Evolutionary conservation across 768 basidiomycete genomes (phyloP), one percentile per base, ranked within the genome.

Genomic region (Termitomyces sp.): DNA sequence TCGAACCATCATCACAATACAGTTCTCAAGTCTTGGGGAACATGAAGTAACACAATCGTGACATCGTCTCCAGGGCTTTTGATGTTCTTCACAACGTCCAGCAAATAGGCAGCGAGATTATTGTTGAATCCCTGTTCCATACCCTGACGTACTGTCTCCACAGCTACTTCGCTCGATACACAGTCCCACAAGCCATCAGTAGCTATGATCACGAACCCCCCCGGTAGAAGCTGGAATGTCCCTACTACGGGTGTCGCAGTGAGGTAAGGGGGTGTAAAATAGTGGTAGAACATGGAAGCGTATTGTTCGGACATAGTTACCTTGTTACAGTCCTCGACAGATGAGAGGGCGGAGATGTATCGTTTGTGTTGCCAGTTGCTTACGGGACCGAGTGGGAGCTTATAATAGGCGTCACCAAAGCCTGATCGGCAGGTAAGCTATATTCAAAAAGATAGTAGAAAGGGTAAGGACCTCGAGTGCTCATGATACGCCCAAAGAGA

Each of bases 251-350:
- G 84, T 27, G 69, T 66, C 1, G 82, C 78, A 16, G 78, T 81
- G 31, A 84, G 69, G 59, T 85, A 84, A 0, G 82, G 83, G 3
- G 83, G 82, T 1, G 82, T 81, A 66, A 77, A 82, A 60, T 86
- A 79, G 22, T 72, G 71, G 35, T 77, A 64, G 47, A 74, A 75
- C 54, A 70, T 63, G 20, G 65, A 58, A 0, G 64, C 57, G 49
- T 74, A 73, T 60, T 71, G 71, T 16, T 59, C 64, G 42, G 64
- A 73, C 65, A 75, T 67, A 9, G 70, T 62, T 3, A 73, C 63
- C 53, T 72, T 72, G 15, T 63, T 63, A 12, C 58, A 54, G n/a
- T 62, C 54, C 61, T 73, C 72, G 32, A 70, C 59, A 1, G 63
- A 56, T 12, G 72, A 74, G 22, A 73, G 60, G 22, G 65, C 62